These are phyloP conservation scores for Calonectria montana DNA, from an alignment of 2,329 filamentous ascomycete genomes.

Conservation along the genomic window DNA sequence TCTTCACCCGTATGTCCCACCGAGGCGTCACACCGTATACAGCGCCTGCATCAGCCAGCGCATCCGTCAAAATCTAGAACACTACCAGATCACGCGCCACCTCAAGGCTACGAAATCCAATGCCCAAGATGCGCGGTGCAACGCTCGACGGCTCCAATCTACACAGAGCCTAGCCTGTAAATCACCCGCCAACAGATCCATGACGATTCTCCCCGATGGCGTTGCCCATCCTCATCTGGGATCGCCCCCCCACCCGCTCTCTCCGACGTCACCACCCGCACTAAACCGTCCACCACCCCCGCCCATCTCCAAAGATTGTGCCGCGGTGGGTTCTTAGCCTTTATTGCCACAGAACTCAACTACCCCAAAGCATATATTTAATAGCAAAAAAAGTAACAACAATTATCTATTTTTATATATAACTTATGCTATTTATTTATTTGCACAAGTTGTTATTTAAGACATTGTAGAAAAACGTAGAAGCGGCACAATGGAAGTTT, in stretches of 20 bases:
- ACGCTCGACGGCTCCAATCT: background rate
- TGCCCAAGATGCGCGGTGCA: background rate
- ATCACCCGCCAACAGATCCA: background rate
- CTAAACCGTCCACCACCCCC: background rate
- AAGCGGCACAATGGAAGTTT: too few species aligned
- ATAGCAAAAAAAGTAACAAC: too few species aligned
- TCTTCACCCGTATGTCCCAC: background rate
- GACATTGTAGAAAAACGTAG: too few species aligned
- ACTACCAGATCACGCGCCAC: slow-evolving; percentile 1
- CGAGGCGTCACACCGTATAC: background rate
- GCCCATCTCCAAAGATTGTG: background rate
- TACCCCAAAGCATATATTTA: too few species aligned
- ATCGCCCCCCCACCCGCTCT: background rate
- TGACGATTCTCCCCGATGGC: slow-evolving; percentile 5
- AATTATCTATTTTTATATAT: too few species aligned
- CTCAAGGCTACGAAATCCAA: slow-evolving; percentile 3
- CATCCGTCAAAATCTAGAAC: background rate
- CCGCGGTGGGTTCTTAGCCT: background rate
- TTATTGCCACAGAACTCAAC: too few species aligned
- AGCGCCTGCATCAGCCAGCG: background rate
- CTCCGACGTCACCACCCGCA: slow-evolving; percentile 21
- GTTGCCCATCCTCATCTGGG: background rate
- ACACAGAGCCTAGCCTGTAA: background rate
- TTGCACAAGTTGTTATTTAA: too few species aligned
- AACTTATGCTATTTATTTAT: too few species aligned